Evolutionary conservation across 2,329 filamentous ascomycete genomes (phyloP).

Genomic region (Cladophialophora bantiana): DNA sequence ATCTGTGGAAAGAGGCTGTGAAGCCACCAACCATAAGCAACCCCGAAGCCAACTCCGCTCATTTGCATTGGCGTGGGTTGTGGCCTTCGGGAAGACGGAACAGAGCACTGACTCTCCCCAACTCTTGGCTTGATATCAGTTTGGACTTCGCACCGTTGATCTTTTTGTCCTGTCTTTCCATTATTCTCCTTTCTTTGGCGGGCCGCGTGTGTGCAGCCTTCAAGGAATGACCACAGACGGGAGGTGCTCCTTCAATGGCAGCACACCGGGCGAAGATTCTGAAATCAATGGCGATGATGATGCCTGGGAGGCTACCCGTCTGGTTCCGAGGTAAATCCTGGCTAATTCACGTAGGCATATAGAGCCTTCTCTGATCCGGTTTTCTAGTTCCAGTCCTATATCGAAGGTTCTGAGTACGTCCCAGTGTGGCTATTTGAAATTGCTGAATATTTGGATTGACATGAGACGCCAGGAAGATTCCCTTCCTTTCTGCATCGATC

Average conservation of each 20-base stretch:
- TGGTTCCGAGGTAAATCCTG: conserved; percentile 10
- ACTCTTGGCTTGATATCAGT: conserved; percentile 6
- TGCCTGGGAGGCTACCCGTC: conserved; percentile 9
- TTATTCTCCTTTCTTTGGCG: not conserved
- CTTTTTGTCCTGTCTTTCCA: not conserved
- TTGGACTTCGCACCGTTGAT: not conserved
- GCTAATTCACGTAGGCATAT: not conserved
- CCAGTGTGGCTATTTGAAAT: not conserved
- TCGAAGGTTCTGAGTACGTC: conserved; percentile 5
- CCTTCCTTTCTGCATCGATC: conserved; percentile 10
- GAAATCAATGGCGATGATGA: conserved; percentile 4
- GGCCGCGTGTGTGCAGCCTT: not conserved
- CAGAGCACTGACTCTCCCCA: not conserved
- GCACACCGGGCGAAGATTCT: conserved; percentile 4
- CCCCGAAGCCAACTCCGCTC: not conserved
- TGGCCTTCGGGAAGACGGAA: conserved; percentile 15
- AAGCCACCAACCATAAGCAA: not conserved
- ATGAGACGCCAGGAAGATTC: not conserved
- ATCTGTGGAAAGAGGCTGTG: not conserved
- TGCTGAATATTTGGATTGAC: not conserved
- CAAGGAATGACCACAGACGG: conserved; percentile 15
- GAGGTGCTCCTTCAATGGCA: conserved; percentile 3
- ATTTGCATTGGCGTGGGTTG: conserved; percentile 1
- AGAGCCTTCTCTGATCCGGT: not conserved
- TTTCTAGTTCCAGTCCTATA: not conserved